Conservation (phyloP, 257 asterid genomes). For the Nicotiana obtusifolia region DNA sequence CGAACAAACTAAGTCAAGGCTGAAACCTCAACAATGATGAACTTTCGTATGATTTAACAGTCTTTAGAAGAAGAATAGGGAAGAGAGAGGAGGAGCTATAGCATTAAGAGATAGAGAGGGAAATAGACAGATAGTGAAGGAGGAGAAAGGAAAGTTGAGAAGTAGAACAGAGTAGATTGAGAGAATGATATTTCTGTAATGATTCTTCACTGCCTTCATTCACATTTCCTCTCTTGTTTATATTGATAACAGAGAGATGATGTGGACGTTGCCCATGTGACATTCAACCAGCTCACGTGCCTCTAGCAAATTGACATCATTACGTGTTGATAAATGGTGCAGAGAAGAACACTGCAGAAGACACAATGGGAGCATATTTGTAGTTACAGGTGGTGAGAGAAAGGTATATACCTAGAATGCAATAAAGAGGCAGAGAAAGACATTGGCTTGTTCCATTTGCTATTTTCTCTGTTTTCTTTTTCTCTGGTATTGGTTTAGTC, state of each 20-base stretch:
- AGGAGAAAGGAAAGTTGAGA: neutral
- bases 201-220: neutral
- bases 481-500: neutral
- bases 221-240: neutral
- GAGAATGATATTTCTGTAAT: neutral
- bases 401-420: neutral
- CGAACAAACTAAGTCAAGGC: neutral
- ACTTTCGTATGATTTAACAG: neutral
- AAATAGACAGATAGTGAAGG: neutral
- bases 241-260: constrained; percentile 1
- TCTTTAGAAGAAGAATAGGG: neutral
- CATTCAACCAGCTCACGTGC: neutral
- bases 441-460: neutral
- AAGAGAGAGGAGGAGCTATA: neutral
- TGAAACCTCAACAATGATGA: neutral
- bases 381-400: neutral
- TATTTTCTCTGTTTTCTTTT: neutral
- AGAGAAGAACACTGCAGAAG: neutral
- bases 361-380: neutral
- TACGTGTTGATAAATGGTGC: neutral
- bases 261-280: neutral
- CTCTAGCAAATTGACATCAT: neutral
- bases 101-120: neutral
- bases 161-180: neutral
- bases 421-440: neutral